phyloP scores from a whole-genome alignment of 2,329 filamentous ascomycete genomes.

The Nannizziopsis barbatae region DNA sequence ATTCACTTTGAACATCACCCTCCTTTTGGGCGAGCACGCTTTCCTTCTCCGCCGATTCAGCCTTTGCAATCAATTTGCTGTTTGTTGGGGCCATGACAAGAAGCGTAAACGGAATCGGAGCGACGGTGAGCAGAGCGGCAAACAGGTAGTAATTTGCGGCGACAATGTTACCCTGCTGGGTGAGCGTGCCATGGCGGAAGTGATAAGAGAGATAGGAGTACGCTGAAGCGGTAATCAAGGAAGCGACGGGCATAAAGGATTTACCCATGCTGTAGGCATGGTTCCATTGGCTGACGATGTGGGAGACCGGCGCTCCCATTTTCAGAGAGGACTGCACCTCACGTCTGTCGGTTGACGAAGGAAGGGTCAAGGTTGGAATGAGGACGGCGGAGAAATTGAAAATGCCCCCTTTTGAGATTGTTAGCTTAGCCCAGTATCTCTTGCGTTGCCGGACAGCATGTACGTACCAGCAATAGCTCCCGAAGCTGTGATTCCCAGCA shows the following conservation, averaged over 20 bases:
- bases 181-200: conserved; percentile 12
- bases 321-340: conserved; percentile 13
- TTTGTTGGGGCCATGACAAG: conserved; percentile 24
- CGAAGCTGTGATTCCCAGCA: conserved; percentile 12
- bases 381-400: conserved; percentile 12
- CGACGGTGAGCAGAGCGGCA: conserved; percentile 23
- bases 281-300: conserved; percentile 25
- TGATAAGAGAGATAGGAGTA: conserved; percentile 33
- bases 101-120: conserved; percentile 28
- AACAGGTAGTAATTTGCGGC: conserved; percentile 19
- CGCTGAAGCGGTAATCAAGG: conserved; percentile 42
- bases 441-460: neutral
- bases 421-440: neutral
- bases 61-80: conserved; percentile 19
- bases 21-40: conserved; percentile 16
- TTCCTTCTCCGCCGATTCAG: conserved; percentile 20
- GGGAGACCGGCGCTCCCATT: conserved; percentile 15
- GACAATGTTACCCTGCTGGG: conserved; percentile 12
- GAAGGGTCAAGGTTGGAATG: conserved; percentile 14
- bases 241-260: conserved; percentile 42
- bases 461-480: conserved; percentile 12
- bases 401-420: conserved; percentile 9
- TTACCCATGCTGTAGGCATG: conserved; percentile 40
- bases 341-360: conserved; percentile 9
- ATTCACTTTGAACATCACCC: conserved; percentile 8